Percentiles rank a stretch among this genome's conserved stretches.
Conservation (phyloP, 2,329 filamentous ascomycete genomes). For the Aspergillus tubingensis region DNA sequence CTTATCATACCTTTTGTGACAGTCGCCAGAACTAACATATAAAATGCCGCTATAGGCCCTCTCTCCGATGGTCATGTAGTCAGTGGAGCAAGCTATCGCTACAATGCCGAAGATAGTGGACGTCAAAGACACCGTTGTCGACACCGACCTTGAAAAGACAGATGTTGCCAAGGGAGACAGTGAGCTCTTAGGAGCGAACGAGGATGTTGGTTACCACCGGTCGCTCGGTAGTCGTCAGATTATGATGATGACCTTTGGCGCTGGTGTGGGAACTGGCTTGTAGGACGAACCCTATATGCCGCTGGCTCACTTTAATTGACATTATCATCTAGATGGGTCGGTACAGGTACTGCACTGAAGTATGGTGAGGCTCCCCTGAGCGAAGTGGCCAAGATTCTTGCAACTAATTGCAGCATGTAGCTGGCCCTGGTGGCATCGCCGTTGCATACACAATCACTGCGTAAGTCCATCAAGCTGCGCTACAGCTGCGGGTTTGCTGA, state of each 20-base stretch:
- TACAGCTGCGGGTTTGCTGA: background rate
- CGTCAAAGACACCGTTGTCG: background rate
- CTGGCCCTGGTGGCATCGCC: slow-evolving; percentile 36
- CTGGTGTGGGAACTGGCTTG: slow-evolving; percentile 38
- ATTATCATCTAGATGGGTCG: slow-evolving; percentile 28
- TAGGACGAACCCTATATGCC: background rate
- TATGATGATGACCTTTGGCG: slow-evolving; percentile 44
- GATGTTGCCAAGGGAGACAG: slow-evolving; percentile 4
- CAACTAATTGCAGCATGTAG: slow-evolving; percentile 11
- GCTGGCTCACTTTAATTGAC: background rate
- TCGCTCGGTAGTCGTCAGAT: slow-evolving; percentile 35
- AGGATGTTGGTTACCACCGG: slow-evolving; percentile 33
- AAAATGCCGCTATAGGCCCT: background rate
- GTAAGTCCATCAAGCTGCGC: slow-evolving; percentile 14
- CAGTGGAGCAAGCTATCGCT: background rate
- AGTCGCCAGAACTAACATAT: background rate
- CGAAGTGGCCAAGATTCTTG: background rate
- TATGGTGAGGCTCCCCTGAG: slow-evolving; percentile 23
- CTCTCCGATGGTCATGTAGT: background rate
- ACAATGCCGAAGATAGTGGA: background rate
- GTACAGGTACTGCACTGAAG: slow-evolving; percentile 37
- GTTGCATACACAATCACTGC: slow-evolving; percentile 37
- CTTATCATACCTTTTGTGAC: background rate
- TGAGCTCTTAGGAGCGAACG: slow-evolving; percentile 9
- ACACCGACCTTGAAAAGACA: background rate